Conservation (phyloP, 371 early-diverging fungal species). For the Rhizopus arrhizus region DNA sequence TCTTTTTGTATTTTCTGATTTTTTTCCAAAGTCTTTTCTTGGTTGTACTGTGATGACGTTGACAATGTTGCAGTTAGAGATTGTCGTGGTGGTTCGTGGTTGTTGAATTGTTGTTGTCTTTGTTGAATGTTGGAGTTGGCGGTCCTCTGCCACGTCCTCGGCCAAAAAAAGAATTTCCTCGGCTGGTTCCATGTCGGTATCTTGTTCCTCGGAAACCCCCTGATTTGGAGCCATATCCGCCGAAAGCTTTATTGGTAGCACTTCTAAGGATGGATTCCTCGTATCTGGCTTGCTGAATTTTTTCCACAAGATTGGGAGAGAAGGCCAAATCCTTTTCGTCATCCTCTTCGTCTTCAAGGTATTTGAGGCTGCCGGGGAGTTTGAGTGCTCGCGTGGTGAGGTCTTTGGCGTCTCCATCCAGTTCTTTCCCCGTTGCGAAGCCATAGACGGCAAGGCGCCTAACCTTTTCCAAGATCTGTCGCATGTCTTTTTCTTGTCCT, state of each 20-base stretch:
- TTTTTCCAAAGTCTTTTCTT: no score
- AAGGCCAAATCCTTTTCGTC: conserved; percentile 5
- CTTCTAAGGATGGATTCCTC: conserved; percentile 6
- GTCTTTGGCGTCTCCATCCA: conserved; percentile 10
- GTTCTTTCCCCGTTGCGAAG: conserved; percentile 2
- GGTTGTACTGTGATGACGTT: no score
- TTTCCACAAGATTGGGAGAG: not conserved
- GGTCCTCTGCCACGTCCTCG: no score
- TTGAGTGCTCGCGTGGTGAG: conserved; percentile 5
- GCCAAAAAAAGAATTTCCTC: no score
- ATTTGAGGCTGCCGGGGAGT: conserved; percentile 6
- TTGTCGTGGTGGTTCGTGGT: no score
- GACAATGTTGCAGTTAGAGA: no score
- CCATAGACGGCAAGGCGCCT: conserved; percentile 5
- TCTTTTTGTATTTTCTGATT: no score
- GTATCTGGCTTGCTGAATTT: conserved; percentile 8
- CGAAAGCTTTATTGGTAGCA: not conserved
- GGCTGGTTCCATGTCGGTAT: not conserved
- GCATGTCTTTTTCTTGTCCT: not conserved
- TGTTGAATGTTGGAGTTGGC: no score
- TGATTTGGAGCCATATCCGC: not conserved
- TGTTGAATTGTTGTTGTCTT: no score
- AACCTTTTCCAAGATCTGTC: not conserved
- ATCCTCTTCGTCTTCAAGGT: conserved; percentile 15
- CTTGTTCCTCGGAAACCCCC: no score